Evolutionary conservation across 352 stramenopile genomes (phyloP).

Genomic region (Globisporangium canariense): DNA sequence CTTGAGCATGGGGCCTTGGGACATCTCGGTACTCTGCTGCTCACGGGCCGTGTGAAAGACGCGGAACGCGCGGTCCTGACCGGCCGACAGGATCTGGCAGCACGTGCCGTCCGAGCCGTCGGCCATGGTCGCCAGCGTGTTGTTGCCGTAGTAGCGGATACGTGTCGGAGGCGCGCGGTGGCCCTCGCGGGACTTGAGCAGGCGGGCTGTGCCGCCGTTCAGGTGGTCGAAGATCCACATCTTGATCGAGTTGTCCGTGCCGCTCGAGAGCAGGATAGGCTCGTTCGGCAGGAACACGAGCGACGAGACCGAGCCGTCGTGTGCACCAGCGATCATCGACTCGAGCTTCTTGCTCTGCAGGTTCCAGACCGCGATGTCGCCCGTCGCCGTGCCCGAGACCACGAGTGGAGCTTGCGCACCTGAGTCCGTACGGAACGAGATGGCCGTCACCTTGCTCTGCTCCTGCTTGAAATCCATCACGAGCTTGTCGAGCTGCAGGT

Average conservation of each 20-base stretch:
- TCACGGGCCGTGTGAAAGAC: conserved; percentile 91
- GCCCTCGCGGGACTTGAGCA: conserved; percentile 88
- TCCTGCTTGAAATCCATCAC: conserved; percentile 80
- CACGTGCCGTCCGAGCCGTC: conserved; percentile 82
- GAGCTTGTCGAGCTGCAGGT: conserved; percentile 80
- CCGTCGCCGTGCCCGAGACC: conserved; percentile 64
- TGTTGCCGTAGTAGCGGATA: conserved; percentile 91
- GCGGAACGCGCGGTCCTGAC: conserved; percentile 88
- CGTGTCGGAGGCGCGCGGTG: conserved; percentile 80
- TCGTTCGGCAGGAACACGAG: conserved; percentile 87
- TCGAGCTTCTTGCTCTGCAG: conserved; percentile 85
- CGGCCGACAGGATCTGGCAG: conserved; percentile 89
- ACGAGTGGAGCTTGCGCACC: conserved; percentile 54
- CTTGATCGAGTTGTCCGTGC: conserved; percentile 90
- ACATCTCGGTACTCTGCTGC: conserved; percentile 88
- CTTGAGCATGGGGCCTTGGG: conserved; percentile 89
- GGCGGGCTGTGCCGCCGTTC: conserved; percentile 66
- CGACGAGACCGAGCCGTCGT: conserved; percentile 73
- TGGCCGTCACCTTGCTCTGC: conserved; percentile 76
- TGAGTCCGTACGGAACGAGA: conserved; percentile 89
- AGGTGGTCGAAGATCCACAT: conserved; percentile 93
- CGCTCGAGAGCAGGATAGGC: conserved; percentile 82
- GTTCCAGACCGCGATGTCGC: conserved; percentile 91
- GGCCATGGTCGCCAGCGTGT: conserved; percentile 79
- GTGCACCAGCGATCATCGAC: conserved; percentile 68